A percentile compares a stretch with the other conserved stretches of the same genome.
Evolutionary conservation across 306 rosid genomes (phyloP).

Genomic region (Echinosophora koreensis): DNA sequence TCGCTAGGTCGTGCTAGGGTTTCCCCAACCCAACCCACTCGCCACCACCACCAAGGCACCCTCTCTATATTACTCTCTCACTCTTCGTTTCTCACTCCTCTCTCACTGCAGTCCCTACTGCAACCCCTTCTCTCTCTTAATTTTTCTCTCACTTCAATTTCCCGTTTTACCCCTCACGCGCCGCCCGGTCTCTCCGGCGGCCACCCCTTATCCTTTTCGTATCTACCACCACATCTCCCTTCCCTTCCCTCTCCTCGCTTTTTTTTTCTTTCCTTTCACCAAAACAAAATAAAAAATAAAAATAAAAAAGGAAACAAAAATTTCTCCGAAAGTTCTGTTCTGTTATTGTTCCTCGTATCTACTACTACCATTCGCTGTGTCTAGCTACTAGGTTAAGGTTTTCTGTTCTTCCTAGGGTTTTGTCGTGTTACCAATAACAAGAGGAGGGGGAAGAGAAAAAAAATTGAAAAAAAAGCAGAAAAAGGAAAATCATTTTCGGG

Average conservation of each 20-base stretch:
- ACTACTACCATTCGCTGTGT: constrained; percentile 33
- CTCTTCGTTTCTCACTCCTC: not conserved
- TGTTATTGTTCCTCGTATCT: constrained; percentile 15
- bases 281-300: too few relatives aligned
- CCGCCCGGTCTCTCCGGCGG: constrained; percentile 68
- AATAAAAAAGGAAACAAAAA: constrained; percentile 1
- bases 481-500: not conserved
- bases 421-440: constrained; percentile 57
- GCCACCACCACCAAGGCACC: not conserved
- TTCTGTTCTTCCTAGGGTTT: constrained; percentile 63
- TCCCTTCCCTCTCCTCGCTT: constrained; percentile 97
- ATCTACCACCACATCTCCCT: constrained; percentile 56
- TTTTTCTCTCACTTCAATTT: not conserved
- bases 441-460: constrained; percentile 96
- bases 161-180: constrained; percentile 42
- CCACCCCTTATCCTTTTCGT: constrained; percentile 53
- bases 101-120: constrained; percentile 62
- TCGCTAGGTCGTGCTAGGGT: constrained; percentile 58
- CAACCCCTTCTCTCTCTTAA: constrained; percentile 23
- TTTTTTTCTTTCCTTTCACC: constrained; percentile 36
- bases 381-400: constrained; percentile 36
- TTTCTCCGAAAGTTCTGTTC: not conserved
- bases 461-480: not conserved
- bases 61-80: constrained; percentile 36
- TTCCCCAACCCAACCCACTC: constrained; percentile 50